Evolutionary conservation across 164 flowering plant genomes (phyloP), one percentile per base, ranked within the genome.

Genomic region (Vitis riparia): DNA sequence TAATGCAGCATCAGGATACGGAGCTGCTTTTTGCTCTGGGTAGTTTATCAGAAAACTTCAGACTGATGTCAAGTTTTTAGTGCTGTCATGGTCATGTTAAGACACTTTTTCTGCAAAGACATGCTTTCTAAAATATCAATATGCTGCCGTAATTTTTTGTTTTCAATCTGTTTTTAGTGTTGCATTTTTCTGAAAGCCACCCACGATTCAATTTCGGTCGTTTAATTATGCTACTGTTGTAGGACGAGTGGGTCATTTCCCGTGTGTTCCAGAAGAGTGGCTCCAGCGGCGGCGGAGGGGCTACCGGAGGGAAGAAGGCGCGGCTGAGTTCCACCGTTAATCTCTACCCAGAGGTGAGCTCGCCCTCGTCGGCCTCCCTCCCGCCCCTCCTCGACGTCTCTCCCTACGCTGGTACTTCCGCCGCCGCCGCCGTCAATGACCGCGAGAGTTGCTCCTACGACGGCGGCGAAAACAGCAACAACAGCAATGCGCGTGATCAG

Each of bases 181-280:
- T 37, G 44, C 44, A 6, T 3, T 3, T 37, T 37, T 37, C 44
- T 37, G 7, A 3, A 37, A 37, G 5, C 44, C 5, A 37, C 5
- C 44, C 44, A 37, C 7, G 44, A 5, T 37, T 37, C 44, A 37
- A 37, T 37, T 37, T 37, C 44, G 0, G 6, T 5, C 44, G 7
- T 37, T 37, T 30, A 0, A 7, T 17, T 51, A 14, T 44, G 32
- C 44, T 23, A 23, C 27, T 51, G 47, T 56, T 53, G 29, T 66
- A 92, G 97, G 97, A 89, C 17, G 97, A 92, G 76, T 92, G 97
- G 97, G 97, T 92, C 6, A 90, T 92, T 4, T 90, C 94, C 0
- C 70, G 97, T 57, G 96, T 92, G 10, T 92, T 92, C 52, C 89
- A 81, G 69, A 92, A 92, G 77, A 70, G 67, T 63, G 81, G 81